Conservation (phyloP, 2,329 filamentous ascomycete genomes). For the Sporothrix curviconia region DNA sequence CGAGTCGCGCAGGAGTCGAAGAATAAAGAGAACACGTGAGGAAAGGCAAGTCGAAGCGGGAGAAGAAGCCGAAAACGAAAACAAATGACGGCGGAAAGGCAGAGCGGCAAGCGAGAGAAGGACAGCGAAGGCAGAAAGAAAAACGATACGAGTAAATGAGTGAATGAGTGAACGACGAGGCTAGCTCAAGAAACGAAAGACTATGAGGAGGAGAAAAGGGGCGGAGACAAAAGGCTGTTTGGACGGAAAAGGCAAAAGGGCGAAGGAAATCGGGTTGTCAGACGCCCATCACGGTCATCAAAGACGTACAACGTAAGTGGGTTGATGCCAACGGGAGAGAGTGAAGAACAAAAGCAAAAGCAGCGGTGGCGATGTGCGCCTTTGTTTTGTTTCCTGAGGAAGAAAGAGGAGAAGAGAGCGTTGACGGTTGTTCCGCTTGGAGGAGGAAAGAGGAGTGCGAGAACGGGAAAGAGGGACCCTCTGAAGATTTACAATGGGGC, state of each 20-base stretch:
- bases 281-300: slow-evolving; percentile 9
- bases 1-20: background rate
- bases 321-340: background rate
- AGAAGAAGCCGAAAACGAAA: background rate
- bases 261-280: slow-evolving; percentile 2
- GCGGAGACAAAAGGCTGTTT: slow-evolving; percentile 24
- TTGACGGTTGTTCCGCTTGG: background rate
- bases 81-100: too few species aligned
- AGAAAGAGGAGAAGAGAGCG: background rate
- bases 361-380: slow-evolving; percentile 1
- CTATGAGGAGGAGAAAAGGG: slow-evolving; percentile 22
- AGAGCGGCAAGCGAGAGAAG: background rate
- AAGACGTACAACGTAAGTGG: slow-evolving; percentile 5
- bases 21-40: background rate
- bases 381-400: slow-evolving; percentile 10
- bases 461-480: slow-evolving; percentile 7
- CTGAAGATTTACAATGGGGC: slow-evolving; percentile 16
- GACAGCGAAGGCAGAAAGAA: background rate
- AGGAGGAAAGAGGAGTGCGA: background rate
- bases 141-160: too few species aligned
- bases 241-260: background rate
- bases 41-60: background rate
- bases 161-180: slow-evolving; percentile 41
- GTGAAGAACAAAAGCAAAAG: slow-evolving; percentile 3
- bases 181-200: slow-evolving; percentile 37